Evolutionary conservation across 176 grass and related monocot species (phyloP).

Genomic region (Carex kokanica): DNA sequence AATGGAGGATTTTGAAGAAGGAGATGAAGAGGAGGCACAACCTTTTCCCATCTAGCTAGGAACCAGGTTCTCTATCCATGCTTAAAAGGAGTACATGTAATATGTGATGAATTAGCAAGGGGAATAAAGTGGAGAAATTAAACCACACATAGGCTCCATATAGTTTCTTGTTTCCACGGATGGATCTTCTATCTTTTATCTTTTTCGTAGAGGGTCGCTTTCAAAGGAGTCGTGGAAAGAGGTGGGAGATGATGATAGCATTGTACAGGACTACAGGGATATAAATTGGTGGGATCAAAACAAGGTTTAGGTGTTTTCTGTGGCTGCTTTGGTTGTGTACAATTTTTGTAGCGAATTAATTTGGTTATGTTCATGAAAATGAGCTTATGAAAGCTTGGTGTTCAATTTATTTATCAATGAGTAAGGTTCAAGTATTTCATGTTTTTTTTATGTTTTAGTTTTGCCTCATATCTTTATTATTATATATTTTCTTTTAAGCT

Average conservation of each 20-base stretch:
- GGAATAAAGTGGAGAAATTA: constrained; percentile 20
- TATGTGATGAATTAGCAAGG: constrained; percentile 4
- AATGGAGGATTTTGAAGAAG: background rate
- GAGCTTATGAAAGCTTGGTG: background rate
- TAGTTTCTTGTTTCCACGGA: constrained; percentile 19
- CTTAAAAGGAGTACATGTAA: background rate
- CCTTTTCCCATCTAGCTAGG: constrained; percentile 17
- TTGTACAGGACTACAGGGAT: background rate
- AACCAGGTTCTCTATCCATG: constrained; percentile 19
- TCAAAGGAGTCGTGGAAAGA: constrained; percentile 23
- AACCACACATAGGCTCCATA: background rate
- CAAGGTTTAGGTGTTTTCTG: background rate
- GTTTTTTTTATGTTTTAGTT: too few relatives aligned
- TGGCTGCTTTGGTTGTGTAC: background rate
- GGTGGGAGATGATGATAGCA: constrained; percentile 20
- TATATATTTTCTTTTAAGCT: too few relatives aligned
- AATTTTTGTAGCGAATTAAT: background rate
- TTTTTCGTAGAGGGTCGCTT: constrained; percentile 19
- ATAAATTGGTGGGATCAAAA: background rate
- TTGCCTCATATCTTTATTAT: too few relatives aligned
- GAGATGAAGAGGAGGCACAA: constrained; percentile 17
- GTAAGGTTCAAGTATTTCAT: background rate
- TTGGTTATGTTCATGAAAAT: background rate
- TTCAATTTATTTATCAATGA: too few relatives aligned
- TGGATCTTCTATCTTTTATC: constrained; percentile 10